Evolutionary conservation across 2,329 filamentous ascomycete genomes (phyloP), one percentile per base, ranked within the genome.

Genomic region (Alternaria gaisen): DNA sequence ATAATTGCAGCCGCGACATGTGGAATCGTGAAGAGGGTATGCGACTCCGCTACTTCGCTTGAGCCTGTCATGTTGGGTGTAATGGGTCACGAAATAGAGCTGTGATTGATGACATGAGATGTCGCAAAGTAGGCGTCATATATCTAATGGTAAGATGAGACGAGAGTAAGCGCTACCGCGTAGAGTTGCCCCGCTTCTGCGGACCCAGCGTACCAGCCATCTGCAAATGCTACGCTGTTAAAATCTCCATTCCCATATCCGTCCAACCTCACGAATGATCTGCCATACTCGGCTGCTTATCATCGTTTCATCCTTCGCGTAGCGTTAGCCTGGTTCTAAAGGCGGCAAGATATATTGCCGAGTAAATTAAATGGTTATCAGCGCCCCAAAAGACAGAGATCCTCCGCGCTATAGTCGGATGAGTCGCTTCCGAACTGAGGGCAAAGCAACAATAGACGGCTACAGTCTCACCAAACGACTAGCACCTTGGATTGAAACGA

Each of bases 1-100:
- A 67, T n/a, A 2, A 65, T 47, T n/a, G 59, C 60, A 20, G 57
- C 55, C 14, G 44, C 46, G 30, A 56, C 4, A 16, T 56, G 58
- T 16, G 53, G 41, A 24, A 60, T 26, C 7, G 58, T 60, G 14
- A 56, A 32, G 16, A 51, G 14, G 24, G 9, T 11, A 20, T 47
- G 40, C n/a, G 14, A 41, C 20, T 53, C 50, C 4, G 42, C 18
- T 30, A 18, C 32, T n/a, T 58, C 32, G 24, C 24, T 38, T 34
- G 32, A 7, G 32, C 26, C 56, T 46, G 32, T 28, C 56, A 58
- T 58, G 12, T 20, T 58, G 50, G 14, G 4, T 26, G 18, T 18
- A 8, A 18, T 10, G 12, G 32, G 9, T 48, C 5, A 26, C 18
- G 14, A 40, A 36, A 20, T 24, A 41, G 34, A 34, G 22, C 12